Evolutionary conservation across 495 filamentous ascomycete genomes (phyloP), one percentile per base, ranked within the genome.

Genomic region (Trichoderma gamsii): DNA sequence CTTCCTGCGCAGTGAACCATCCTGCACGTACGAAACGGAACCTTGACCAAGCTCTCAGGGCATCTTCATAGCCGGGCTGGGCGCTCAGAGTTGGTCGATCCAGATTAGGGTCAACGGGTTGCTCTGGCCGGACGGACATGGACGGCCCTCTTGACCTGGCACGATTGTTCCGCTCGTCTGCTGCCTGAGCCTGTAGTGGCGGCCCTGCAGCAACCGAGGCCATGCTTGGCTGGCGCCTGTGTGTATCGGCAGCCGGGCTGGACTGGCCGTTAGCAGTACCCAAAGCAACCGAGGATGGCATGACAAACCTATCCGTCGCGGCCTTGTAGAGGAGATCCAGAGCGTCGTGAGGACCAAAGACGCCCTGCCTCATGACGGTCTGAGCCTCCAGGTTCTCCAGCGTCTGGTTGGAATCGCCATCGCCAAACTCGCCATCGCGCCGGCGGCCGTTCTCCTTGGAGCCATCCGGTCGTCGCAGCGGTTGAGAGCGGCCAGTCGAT

Each of bases 1-100:
- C 93, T 76, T 99, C 95, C 71, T 88, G 86, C 2, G 94, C 92
- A 0, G 92, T 97, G 72, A 99, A 93, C 95, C 95, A 99, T 25
- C 95, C 95, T 9, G 92, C 92, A 65, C 92, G 89, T 23, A 98
- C 94, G 76, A 98, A 97, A 67, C 93, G 87, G 72, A 96, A 88
- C 71, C 91, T 85, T 12, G 90, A 88, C 95, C 95, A 99, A 12
- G 91, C 90, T 71, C 88, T 89, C 66, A 97, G 75, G 7, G 92
- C 92, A 69, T 91, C 87, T 43, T 80, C 75, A 69, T 85, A 84
- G n/a, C 83, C 83, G 9, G 77, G 80, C 41, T 85, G 83, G 44
- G 68, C 25, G 2, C 73, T 70, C 13, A 68, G 69, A n/a, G 77
- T 77, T 15, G 73, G 73, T 44, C 73, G 74, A 18, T 66, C 73